Base-by-base conservation (phyloP, 805 yeast species). In the Nematodospora valgi region DNA sequence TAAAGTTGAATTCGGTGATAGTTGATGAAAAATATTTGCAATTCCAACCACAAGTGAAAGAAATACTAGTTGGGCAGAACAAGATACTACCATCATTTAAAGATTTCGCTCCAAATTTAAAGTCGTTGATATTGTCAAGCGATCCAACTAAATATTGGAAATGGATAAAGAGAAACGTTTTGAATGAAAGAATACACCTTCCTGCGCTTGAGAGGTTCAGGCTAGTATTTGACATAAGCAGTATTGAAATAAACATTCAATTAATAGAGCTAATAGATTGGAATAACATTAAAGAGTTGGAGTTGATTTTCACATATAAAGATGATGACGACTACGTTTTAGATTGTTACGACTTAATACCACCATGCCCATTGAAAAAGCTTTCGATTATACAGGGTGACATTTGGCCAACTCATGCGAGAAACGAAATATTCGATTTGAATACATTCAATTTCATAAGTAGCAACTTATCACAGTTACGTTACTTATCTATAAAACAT, bases 301-400 rank as follows among this genome's bases (percentile, higher is more conserved):
- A 80, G 44, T 41, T 82, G 13, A 60, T 62, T 5, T 48, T 78
- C 19, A 82, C 82, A 1, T 77, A 86, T 47, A 74, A 72, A 40
- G 63, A 67, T 15, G 68, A 76, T 43, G 56, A 54, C 26, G 62
- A 61, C 6, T 80, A 84, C 46, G 48, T 75, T 7, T 55, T 59
- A 8, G 62, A 54, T 4, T 72, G 77, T 38, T 44, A 67, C 5
- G 54, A 62, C 19, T 37, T 70, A 12, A 59, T 72, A 0, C 66
- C 68, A 14, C 17, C n/a, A n/a, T 15, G 19, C 9, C 14, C 18
- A 10, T 16, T 32, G 6, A 64, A 46, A 40, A 59, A 51, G 45
- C 58, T 54, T 37, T 64, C 70, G 36, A 54, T 62, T n/a, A 44
- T 56, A 4, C 67, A 62, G 34, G 44, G 32, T 16, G 62, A 59